Conservation (phyloP, 75 land plant species). For the Cryptomeria japonica region DNA sequence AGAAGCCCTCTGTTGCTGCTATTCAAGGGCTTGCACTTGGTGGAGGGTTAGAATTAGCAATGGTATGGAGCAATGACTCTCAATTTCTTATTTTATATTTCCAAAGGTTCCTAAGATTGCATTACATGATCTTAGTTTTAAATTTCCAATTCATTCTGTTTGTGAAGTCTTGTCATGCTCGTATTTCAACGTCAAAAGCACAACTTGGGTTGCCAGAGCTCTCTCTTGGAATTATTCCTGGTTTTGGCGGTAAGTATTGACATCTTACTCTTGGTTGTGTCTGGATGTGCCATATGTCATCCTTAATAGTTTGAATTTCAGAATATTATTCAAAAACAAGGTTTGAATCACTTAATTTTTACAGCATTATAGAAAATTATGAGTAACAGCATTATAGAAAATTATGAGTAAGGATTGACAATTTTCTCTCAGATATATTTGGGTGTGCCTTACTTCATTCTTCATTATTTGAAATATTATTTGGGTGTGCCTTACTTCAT, state of each 20-base stretch:
- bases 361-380: background rate
- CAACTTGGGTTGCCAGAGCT: slow-evolving; percentile 96
- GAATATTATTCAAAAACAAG: background rate
- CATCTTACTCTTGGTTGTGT: background rate
- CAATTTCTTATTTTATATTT: background rate
- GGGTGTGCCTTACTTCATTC: too few species aligned
- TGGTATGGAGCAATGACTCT: slow-evolving; percentile 53
- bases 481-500: background rate
- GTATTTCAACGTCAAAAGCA: slow-evolving; percentile 81
- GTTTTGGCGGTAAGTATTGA: slow-evolving; percentile 77
- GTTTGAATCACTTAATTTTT: background rate
- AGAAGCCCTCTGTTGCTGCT: slow-evolving; percentile 96
- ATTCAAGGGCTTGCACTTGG: slow-evolving; percentile 97
- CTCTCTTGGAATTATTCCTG: slow-evolving; percentile 93
- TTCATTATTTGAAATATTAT: background rate
- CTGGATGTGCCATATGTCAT: background rate
- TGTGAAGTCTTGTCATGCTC: slow-evolving; percentile 89
- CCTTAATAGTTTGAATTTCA: background rate
- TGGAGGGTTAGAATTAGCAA: slow-evolving; percentile 94
- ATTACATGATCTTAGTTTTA: slow-evolving; percentile 1
- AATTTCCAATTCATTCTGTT: background rate
- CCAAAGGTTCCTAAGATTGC: background rate
- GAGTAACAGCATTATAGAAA: background rate
- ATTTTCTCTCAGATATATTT: too few species aligned
- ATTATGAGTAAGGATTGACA: background rate